Percentiles rank a stretch among this genome's conserved stretches.
Evolutionary conservation across 2,329 filamentous ascomycete species (phyloP).

Genomic region (Pseudophaeomoniella oleicola): DNA sequence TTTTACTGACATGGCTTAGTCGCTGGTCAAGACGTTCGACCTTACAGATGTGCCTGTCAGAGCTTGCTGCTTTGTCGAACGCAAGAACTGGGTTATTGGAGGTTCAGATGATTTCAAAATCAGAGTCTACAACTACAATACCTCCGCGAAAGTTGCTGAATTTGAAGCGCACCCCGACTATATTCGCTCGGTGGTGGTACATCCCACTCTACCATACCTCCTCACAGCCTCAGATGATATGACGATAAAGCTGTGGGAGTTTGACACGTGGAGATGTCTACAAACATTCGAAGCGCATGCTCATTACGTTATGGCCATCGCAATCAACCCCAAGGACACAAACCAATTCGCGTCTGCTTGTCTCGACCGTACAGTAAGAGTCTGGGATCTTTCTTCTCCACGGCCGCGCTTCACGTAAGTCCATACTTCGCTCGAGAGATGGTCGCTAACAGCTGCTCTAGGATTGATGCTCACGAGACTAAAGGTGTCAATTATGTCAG

Average conservation of each 20-base stretch:
- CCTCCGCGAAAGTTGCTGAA: slow-evolving; percentile 40
- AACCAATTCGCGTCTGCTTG: slow-evolving; percentile 71
- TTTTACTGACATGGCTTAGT: slow-evolving; percentile 24
- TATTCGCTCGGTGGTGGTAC: slow-evolving; percentile 89
- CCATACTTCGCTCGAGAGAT: neutral
- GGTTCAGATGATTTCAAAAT: slow-evolving; percentile 84
- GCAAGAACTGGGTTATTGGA: slow-evolving; percentile 98
- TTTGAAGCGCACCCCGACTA: slow-evolving; percentile 65
- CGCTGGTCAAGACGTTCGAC: slow-evolving; percentile 97
- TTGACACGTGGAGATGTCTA: slow-evolving; percentile 88
- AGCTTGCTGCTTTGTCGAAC: slow-evolving; percentile 86
- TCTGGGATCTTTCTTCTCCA: slow-evolving; percentile 90
- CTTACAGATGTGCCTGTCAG: slow-evolving; percentile 95
- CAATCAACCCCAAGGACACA: slow-evolving; percentile 95
- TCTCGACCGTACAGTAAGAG: slow-evolving; percentile 91
- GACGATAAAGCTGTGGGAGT: slow-evolving; percentile 95
- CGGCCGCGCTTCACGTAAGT: slow-evolving; percentile 74
- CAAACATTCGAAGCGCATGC: slow-evolving; percentile 93
- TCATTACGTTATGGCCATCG: slow-evolving; percentile 90
- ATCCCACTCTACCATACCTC: slow-evolving; percentile 89
- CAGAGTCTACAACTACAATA: slow-evolving; percentile 98
- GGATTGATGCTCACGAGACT: slow-evolving; percentile 82
- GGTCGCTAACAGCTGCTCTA: neutral
- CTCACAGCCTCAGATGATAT: slow-evolving; percentile 95
- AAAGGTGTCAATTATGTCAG: slow-evolving; percentile 98